Percentiles rank a stretch among this genome's conserved stretches.
phyloP scores from a whole-genome alignment of 2,329 filamentous ascomycete species.

The Colletotrichum filicis region DNA sequence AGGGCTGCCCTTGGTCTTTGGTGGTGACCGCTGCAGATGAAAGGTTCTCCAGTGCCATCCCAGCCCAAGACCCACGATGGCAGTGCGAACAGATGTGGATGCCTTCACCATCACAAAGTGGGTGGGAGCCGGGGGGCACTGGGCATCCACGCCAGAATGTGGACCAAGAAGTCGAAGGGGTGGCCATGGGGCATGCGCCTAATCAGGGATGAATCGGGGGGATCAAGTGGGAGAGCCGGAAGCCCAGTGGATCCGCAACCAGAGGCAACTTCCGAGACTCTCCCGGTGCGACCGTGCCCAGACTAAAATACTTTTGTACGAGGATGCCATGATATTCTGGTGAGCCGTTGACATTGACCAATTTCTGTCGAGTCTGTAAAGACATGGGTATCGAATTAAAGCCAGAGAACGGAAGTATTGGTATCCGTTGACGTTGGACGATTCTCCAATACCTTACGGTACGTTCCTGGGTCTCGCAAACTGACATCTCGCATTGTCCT shows the following conservation, averaged over 20 bases:
- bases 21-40: slow-evolving; percentile 6
- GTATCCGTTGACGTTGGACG: neutral
- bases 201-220: slow-evolving; percentile 26
- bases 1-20: neutral
- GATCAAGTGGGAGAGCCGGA: slow-evolving; percentile 14
- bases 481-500: neutral
- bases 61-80: slow-evolving; percentile 27
- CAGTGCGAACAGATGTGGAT: slow-evolving; percentile 23
- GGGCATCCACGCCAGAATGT: neutral
- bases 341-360: neutral
- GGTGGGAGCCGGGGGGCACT: neutral
- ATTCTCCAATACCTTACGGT: neutral
- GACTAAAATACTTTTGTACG: neutral
- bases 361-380: neutral
- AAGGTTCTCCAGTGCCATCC: slow-evolving; percentile 10
- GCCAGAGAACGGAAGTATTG: neutral
- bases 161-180: neutral
- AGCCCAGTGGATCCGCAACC: neutral
- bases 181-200: slow-evolving; percentile 1
- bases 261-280: slow-evolving; percentile 23
- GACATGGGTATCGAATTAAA: neutral
- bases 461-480: too few relatives aligned
- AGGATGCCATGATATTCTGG: slow-evolving; percentile 4
- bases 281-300: slow-evolving; percentile 10
- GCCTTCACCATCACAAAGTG: neutral